Evolutionary conservation across 345 rosid genomes (phyloP), one percentile per base, ranked within the genome.

Genomic region (Eucalyptus cloeziana): DNA sequence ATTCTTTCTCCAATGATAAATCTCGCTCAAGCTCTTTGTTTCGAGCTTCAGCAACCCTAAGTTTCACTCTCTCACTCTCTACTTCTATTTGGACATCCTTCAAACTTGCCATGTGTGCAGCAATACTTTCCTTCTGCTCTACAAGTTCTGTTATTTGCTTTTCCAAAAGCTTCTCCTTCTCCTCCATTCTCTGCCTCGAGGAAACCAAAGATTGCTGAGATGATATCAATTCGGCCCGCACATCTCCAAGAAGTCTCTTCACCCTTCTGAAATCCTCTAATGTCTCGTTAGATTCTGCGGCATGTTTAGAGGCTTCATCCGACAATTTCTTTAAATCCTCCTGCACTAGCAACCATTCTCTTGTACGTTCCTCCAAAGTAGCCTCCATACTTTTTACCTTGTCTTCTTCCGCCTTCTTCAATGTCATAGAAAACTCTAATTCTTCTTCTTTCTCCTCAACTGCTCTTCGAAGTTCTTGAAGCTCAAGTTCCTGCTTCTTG

Each of bases 81-180:
- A 97, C 95, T 94, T 96, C 97, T 89, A 89, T 90, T 90, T 92
- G 94, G 88, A 96, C 97, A 90, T 95, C 93, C 89, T 91, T 94
- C 93, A 96, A 91, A 92, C 92, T 94, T 76, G 92, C 93, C 95
- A 94, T 92, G 92, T 96, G 95, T 44, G 95, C 91, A 52, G 79
- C 51, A 86, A 96, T 89, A 88, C 95, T 92, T 87, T 71, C 91
- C 94, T 93, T 95, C 91, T 93, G 96, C 91, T 95, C 96, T 93
- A 95, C 96, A 67, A 96, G 94, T 88, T 95, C 97, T 45, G 88
- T 91, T 33, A 94, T 49, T 81, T 94, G 95, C 79, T 89, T 90
- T 88, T 92, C 91, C 40, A 97, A 90, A 86, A 93, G 88, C 86
- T 79, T 89, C 86, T 93, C 97, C 64, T 94, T 96, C 89, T 95